Percentiles rank a stretch among this genome's conserved stretches.
phyloP scores from a whole-genome alignment of 306 rosid genomes.

The Rosa chinensis region DNA sequence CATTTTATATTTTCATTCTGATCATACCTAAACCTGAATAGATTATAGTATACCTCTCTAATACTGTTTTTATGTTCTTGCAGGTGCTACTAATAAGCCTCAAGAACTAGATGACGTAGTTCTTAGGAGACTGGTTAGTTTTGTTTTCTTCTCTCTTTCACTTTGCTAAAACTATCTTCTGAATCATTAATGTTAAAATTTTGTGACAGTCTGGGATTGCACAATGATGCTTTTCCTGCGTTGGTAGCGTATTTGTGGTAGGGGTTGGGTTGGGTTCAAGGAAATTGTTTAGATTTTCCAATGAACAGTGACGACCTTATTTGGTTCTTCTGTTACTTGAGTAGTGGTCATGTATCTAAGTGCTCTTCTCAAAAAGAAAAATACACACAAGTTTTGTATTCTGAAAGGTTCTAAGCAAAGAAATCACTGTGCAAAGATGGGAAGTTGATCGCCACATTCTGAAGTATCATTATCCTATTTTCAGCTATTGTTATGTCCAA shows the following conservation, averaged over 20 bases:
- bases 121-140: constrained; percentile 86
- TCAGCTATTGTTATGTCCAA: neutral
- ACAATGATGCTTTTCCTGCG: neutral
- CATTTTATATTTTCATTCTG: constrained; percentile 3
- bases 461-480: neutral
- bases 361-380: neutral
- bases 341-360: neutral
- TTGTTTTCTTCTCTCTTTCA: neutral
- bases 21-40: constrained; percentile 3
- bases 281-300: neutral
- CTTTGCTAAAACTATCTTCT: neutral
- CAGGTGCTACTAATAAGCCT: constrained; percentile 98
- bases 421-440: neutral
- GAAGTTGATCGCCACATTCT: neutral
- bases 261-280: too few species aligned
- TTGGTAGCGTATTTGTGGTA: neutral
- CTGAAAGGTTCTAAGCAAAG: neutral
- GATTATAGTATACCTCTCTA: neutral
- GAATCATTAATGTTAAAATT: neutral
- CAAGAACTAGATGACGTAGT: constrained; percentile 98
- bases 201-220: neutral
- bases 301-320: neutral
- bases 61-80: constrained; percentile 25
- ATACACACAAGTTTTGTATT: neutral
- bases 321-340: constrained; percentile 1